These are phyloP conservation scores for Hydrangea macrophylla DNA, from an alignment of 148 eudicot species.

Conservation along the genomic window DNA sequence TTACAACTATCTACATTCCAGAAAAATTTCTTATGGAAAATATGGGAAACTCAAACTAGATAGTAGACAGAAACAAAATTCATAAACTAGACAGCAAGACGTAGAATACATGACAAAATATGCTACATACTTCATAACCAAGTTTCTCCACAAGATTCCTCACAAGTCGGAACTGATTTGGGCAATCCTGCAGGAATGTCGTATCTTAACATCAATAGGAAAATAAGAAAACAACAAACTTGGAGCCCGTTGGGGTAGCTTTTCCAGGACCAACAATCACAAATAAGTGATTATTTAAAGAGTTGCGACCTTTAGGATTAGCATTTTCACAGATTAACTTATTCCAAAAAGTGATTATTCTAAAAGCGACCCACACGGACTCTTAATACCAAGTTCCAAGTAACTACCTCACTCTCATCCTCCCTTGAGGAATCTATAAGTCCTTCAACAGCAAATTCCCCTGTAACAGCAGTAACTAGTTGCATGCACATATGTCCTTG, in stretches of 20 bases:
- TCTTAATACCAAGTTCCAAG: background rate
- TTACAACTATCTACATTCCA: background rate
- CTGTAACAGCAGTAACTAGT: conserved; percentile 33
- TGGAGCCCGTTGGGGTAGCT: too few species aligned
- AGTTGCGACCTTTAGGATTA: too few species aligned
- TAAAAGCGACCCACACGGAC: too few species aligned
- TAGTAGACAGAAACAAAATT: background rate
- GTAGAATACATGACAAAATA: background rate
- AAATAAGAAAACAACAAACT: conserved; percentile 6
- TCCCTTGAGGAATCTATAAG: conserved; percentile 55
- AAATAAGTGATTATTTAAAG: too few species aligned
- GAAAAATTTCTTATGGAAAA: background rate
- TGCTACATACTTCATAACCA: conserved; percentile 54
- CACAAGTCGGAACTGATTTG: conserved; percentile 51
- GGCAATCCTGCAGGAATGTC: conserved; percentile 45
- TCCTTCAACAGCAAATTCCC: conserved; percentile 64
- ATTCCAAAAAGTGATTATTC: too few species aligned
- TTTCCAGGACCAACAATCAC: too few species aligned
- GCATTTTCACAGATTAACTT: too few species aligned
- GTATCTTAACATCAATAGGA: conserved; percentile 12
- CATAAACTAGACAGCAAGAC: background rate
- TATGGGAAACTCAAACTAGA: background rate
- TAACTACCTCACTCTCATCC: conserved; percentile 49
- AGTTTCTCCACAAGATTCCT: conserved; percentile 44
- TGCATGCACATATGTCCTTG: background rate